Base-by-base conservation (phyloP, 2,329 filamentous ascomycete species). In the Aspergillus terreus region DNA sequence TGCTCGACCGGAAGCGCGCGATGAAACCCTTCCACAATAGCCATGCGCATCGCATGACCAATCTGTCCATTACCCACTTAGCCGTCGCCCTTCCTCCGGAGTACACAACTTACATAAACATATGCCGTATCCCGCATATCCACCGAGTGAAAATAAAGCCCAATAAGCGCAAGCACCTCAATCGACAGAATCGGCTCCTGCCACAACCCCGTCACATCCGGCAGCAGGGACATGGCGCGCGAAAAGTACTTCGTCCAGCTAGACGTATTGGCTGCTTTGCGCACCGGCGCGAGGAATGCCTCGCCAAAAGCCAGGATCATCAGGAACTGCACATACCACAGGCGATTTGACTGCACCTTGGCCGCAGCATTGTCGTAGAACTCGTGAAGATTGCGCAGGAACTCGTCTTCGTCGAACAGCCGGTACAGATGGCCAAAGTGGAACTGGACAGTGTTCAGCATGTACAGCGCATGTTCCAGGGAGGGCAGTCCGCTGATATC, bases 361-460 rank as follows among this genome's bases (percentile, higher is more conserved):
- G 50, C 63, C 32, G 59, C 66, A 14, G 58, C 62, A 38, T 65
- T 59, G 2, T 68, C 62, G 51, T 76, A 74, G 53, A 76, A 76
- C 6, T 64, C 58, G 45, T 70, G 63, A 27, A 73, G 62, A 41
- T 68, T 68, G 2, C 61, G 58, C 69, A 78, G 72, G 55, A 78
- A 78, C 14, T 71, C 69, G 21, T 75, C 67, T 38, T 80, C 77
- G 17, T 82, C 79, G 27, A 80, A 80, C 0, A 82, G 61, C 40
- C 80, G 78, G 44, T 81, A 79, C 2, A 81, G 58, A 21, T 80
- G 78, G 5, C 74, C 72, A 47, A 78, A 79, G 47, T 80, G 77
- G 23, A 82, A 82, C 46, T 81, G 79, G 48, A 82, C 78, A 0
- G 77, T 75, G 52, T 81, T 81, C 56, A 81, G 75, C 17, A 82